phyloP scores from a whole-genome alignment of 768 basidiomycete genomes.

The Boletus vinaceobasis region DNA sequence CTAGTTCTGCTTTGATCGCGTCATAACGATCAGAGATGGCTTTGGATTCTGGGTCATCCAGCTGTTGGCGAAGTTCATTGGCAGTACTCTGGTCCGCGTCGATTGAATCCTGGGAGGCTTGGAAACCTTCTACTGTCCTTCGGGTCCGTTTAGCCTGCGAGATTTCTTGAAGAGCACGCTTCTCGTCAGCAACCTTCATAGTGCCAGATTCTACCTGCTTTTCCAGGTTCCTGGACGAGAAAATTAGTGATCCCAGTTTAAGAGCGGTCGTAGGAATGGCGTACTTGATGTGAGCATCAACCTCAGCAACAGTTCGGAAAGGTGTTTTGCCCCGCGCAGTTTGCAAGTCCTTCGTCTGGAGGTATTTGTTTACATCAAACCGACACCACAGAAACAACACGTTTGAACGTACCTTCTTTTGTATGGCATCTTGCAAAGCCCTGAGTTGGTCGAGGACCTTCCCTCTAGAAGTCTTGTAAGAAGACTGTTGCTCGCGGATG shows the following conservation, averaged over 20 bases:
- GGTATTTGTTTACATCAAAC: slow-evolving; percentile 1
- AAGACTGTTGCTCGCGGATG: slow-evolving; percentile 76
- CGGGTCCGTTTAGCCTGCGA: slow-evolving; percentile 66
- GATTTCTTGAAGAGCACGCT: slow-evolving; percentile 91
- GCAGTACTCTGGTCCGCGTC: slow-evolving; percentile 69
- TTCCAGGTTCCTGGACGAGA: slow-evolving; percentile 63
- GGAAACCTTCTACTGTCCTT: slow-evolving; percentile 76
- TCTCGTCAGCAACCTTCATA: slow-evolving; percentile 93
- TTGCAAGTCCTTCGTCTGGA: slow-evolving; percentile 83
- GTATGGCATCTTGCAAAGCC: slow-evolving; percentile 67
- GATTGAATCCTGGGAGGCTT: slow-evolving; percentile 74
- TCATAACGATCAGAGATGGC: slow-evolving; percentile 80
- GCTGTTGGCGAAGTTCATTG: slow-evolving; percentile 77
- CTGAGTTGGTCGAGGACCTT: slow-evolving; percentile 81
- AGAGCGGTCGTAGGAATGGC: slow-evolving; percentile 23
- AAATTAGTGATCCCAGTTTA: background rate
- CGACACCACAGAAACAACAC: background rate
- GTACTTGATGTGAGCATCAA: slow-evolving; percentile 84
- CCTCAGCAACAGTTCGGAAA: slow-evolving; percentile 80
- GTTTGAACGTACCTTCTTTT: slow-evolving; percentile 64
- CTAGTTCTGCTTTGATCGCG: slow-evolving; percentile 78
- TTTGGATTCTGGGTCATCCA: slow-evolving; percentile 89
- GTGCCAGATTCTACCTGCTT: slow-evolving; percentile 88
- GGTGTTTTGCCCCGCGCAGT: slow-evolving; percentile 70
- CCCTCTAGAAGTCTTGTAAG: slow-evolving; percentile 62